A percentile compares a stretch with the other conserved stretches of the same genome.
These are phyloP conservation scores for Spinellus fusiger DNA, from an alignment of 192 early-diverging fungal genomes.

Conservation along the genomic window DNA sequence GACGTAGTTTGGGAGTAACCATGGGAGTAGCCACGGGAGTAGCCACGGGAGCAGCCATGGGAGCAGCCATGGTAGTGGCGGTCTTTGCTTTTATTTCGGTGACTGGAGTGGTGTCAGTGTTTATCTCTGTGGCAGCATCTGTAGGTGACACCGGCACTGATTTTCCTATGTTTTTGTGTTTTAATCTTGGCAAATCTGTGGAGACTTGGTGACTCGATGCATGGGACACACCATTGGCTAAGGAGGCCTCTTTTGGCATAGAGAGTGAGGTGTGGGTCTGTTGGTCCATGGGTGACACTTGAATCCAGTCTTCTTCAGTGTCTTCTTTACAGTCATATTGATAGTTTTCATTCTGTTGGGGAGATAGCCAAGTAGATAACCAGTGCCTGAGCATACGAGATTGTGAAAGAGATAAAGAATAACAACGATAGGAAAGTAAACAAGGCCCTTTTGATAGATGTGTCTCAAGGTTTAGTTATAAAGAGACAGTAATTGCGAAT, in stretches of 20 bases:
- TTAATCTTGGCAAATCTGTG: background rate
- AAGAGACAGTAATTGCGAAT: conserved; percentile 4
- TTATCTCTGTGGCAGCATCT: background rate
- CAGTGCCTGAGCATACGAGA: conserved; percentile 9
- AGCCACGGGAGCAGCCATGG: background rate
- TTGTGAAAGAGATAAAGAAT: background rate
- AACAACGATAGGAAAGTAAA: no score
- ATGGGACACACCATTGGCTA: background rate
- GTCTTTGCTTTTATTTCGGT: background rate
- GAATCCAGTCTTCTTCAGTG: conserved; percentile 13
- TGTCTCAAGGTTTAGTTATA: no score
- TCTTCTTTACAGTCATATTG: conserved; percentile 2
- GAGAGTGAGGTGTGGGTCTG: background rate
- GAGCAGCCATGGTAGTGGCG: background rate
- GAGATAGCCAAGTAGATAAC: conserved; percentile 8
- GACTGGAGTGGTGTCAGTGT: background rate
- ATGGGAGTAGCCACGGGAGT: background rate
- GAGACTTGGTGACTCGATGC: no score
- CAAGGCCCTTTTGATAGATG: no score
- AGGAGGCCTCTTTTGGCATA: background rate
- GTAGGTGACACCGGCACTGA: background rate
- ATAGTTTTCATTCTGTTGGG: conserved; percentile 3
- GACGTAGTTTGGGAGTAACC: no score
- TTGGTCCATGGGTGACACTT: conserved; percentile 2
- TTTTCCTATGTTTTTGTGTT: background rate